Conservation (phyloP, 2,329 filamentous ascomycete genomes). For the Penicillium sp. region DNA sequence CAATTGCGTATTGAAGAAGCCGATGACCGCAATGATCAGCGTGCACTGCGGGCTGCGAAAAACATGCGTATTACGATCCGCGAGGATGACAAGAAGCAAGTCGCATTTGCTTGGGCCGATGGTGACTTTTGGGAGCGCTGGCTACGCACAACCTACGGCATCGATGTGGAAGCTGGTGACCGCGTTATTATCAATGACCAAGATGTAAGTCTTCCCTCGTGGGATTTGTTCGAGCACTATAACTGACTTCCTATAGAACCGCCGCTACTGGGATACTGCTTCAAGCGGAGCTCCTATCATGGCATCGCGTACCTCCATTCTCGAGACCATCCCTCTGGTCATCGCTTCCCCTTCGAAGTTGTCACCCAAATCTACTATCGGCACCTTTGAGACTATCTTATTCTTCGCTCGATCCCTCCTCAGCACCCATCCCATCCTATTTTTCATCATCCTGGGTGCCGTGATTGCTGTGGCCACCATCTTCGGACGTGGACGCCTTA, state of each 20-base stretch:
- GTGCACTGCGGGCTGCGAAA: slow-evolving; percentile 83
- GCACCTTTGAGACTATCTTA: slow-evolving; percentile 48
- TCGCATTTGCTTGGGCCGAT: slow-evolving; percentile 96
- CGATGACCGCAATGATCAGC: slow-evolving; percentile 86
- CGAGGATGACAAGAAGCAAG: slow-evolving; percentile 80
- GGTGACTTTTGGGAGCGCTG: slow-evolving; percentile 96
- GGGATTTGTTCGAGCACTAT: slow-evolving; percentile 1
- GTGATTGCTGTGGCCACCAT: slow-evolving; percentile 36
- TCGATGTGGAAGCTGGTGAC: slow-evolving; percentile 82
- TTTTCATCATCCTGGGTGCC: slow-evolving; percentile 41
- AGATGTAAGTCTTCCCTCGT: slow-evolving; percentile 65
- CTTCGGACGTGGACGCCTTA: slow-evolving; percentile 35
- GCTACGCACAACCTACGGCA: slow-evolving; percentile 91
- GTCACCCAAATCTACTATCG: slow-evolving; percentile 51
- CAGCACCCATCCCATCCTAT: slow-evolving; percentile 46
- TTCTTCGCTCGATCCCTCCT: slow-evolving; percentile 48
- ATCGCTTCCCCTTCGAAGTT: slow-evolving; percentile 50
- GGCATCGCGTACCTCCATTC: slow-evolving; percentile 82
- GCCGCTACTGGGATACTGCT: slow-evolving; percentile 91
- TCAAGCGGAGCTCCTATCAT: slow-evolving; percentile 87
- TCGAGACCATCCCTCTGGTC: slow-evolving; percentile 68
- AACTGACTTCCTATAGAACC: slow-evolving; percentile 60
- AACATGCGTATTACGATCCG: slow-evolving; percentile 89
- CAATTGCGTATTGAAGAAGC: slow-evolving; percentile 95
- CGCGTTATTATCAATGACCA: slow-evolving; percentile 96